These are phyloP conservation scores for Annulohypoxylon moriforme DNA, from an alignment of 495 filamentous ascomycete species.

Conservation along the genomic window DNA sequence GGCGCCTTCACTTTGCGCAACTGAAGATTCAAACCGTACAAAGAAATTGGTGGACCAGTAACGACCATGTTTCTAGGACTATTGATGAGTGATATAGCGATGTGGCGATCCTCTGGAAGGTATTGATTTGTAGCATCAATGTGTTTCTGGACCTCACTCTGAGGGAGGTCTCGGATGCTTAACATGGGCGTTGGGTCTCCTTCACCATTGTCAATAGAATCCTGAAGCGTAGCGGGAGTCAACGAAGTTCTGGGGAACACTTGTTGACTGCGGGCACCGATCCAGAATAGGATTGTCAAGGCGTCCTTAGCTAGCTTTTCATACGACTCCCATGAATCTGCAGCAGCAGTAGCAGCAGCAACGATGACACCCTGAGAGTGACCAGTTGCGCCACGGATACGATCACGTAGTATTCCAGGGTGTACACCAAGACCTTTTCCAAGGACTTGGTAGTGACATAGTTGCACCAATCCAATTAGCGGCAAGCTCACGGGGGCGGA, in stretches of 20 bases:
- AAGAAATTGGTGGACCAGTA: slow-evolving; percentile 91
- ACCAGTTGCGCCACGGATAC: slow-evolving; percentile 87
- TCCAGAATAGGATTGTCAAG: slow-evolving; percentile 98
- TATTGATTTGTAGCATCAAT: slow-evolving; percentile 97
- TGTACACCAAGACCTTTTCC: slow-evolving; percentile 89
- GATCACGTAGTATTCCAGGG: slow-evolving; percentile 84
- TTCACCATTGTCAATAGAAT: slow-evolving; percentile 93
- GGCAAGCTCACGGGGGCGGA: slow-evolving; percentile 98
- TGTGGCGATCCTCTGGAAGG: slow-evolving; percentile 89
- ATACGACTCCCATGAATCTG: slow-evolving; percentile 90
- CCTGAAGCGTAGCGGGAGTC: slow-evolving; percentile 90
- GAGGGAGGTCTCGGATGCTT: slow-evolving; percentile 91
- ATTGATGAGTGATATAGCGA: slow-evolving; percentile 94
- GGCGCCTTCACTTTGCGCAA: slow-evolving; percentile 96
- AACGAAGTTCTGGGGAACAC: slow-evolving; percentile 94
- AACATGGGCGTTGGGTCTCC: slow-evolving; percentile 96
- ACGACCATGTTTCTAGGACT: slow-evolving; percentile 97
- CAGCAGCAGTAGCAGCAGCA: slow-evolving; percentile 89
- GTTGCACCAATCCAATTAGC: slow-evolving; percentile 92
- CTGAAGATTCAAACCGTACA: slow-evolving; percentile 94
- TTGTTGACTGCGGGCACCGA: slow-evolving; percentile 97
- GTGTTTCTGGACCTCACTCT: slow-evolving; percentile 87
- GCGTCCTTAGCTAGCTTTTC: slow-evolving; percentile 78
- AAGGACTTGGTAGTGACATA: slow-evolving; percentile 92
- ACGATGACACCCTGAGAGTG: slow-evolving; percentile 97